These are phyloP conservation scores for Metschnikowia koreensis DNA, from an alignment of 805 yeast genomes.

Conservation along the genomic window DNA sequence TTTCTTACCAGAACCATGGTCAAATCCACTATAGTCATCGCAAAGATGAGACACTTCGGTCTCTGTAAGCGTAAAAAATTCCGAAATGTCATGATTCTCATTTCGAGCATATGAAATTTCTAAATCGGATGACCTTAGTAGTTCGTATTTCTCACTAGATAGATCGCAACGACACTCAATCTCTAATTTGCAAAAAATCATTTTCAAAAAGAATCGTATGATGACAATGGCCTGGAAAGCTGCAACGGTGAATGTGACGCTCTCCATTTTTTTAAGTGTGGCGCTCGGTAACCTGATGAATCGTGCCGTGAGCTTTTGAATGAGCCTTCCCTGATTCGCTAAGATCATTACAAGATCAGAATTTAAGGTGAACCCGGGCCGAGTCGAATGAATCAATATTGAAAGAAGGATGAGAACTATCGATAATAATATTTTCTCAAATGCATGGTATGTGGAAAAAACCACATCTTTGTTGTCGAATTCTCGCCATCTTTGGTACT, in stretches of 20 bases:
- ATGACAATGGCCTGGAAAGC: conserved; percentile 17
- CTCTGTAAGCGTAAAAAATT: conserved; percentile 17
- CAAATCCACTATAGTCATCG: conserved; percentile 21
- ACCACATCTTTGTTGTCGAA: conserved; percentile 14
- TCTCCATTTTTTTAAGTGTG: conserved; percentile 9
- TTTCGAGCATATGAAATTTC: conserved; percentile 1
- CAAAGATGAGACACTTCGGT: conserved; percentile 21
- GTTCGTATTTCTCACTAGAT: conserved; percentile 6
- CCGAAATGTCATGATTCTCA: conserved; percentile 1
- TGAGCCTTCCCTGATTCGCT: conserved; percentile 33
- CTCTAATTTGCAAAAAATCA: conserved; percentile 2
- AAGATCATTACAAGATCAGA: conserved; percentile 17
- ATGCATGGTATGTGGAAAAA: conserved; percentile 14
- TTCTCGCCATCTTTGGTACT: conserved; percentile 25
- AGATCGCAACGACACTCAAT: background rate
- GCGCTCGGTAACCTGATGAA: conserved; percentile 15
- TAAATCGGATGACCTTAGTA: background rate
- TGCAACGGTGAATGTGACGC: conserved; percentile 10
- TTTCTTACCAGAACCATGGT: conserved; percentile 17
- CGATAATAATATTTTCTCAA: conserved; percentile 32
- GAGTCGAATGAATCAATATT: conserved; percentile 16
- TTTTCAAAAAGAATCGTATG: conserved; percentile 15
- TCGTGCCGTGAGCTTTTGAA: conserved; percentile 27
- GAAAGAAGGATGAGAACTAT: conserved; percentile 29
- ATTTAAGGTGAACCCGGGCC: conserved; percentile 11